Conservation (phyloP, 179 eudicot species). For the Drosera spatulata region DNA sequence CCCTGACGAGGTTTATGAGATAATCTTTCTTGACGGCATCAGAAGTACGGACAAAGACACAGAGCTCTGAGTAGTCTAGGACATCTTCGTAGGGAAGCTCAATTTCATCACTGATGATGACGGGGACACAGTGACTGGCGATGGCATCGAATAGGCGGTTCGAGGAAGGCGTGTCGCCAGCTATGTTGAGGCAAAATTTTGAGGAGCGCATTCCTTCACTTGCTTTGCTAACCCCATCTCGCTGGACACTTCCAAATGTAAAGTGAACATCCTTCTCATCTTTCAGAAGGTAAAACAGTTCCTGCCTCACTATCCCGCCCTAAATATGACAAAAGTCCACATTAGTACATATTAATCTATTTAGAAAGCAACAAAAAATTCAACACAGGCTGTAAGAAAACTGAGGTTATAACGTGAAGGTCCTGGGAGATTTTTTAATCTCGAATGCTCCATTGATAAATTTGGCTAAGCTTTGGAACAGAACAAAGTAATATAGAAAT, state of each 20-base stretch:
- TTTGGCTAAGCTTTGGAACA: too few relatives aligned
- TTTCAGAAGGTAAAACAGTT: slow-evolving; percentile 41
- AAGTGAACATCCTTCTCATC: slow-evolving; percentile 61
- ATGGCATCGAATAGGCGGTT: slow-evolving; percentile 26
- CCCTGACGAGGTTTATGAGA: slow-evolving; percentile 34
- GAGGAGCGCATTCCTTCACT: slow-evolving; percentile 49
- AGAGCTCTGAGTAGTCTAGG: slow-evolving; percentile 50
- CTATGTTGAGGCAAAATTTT: slow-evolving; percentile 65
- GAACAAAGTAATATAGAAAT: too few relatives aligned
- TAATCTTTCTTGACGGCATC: slow-evolving; percentile 45
- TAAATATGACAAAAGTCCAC: slow-evolving; percentile 10
- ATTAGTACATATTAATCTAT: neutral
- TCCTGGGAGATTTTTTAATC: too few relatives aligned
- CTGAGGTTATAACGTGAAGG: too few relatives aligned
- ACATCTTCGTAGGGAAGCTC: slow-evolving; percentile 64
- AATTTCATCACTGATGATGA: slow-evolving; percentile 50
- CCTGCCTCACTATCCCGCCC: slow-evolving; percentile 55
- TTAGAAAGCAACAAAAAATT: neutral
- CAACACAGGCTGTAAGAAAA: too few relatives aligned
- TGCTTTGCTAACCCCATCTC: slow-evolving; percentile 36
- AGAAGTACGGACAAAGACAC: slow-evolving; percentile 38
- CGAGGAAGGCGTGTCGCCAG: slow-evolving; percentile 70
- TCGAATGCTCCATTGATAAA: too few relatives aligned
- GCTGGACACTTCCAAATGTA: slow-evolving; percentile 38
- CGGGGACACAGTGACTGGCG: too few relatives aligned